These are phyloP conservation scores for Fusarium clavum DNA, from an alignment of 2,329 filamentous ascomycete species.

Conservation along the genomic window DNA sequence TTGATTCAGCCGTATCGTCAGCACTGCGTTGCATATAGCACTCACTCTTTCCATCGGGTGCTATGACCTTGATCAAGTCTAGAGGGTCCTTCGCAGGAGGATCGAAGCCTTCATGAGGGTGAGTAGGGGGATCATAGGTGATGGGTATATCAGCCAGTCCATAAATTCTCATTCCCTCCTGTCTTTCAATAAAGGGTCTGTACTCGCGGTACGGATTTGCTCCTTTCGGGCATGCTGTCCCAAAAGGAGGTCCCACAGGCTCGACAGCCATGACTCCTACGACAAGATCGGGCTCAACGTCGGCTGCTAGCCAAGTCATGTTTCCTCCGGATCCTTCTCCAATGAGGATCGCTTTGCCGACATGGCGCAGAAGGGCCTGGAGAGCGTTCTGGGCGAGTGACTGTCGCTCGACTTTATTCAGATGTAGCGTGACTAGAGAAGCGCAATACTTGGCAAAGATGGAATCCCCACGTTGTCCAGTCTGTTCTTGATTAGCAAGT, in stretches of 20 bases:
- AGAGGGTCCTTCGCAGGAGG: conserved; percentile 19
- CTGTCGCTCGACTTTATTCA: conserved; percentile 49
- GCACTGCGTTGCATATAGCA: conserved; percentile 40
- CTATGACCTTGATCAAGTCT: conserved; percentile 20
- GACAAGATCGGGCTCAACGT: conserved; percentile 60
- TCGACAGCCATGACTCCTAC: conserved; percentile 64
- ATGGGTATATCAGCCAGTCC: conserved; percentile 58
- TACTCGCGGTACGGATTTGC: conserved; percentile 30
- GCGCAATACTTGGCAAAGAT: conserved; percentile 62
- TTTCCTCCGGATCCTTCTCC: conserved; percentile 63
- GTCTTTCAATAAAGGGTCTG: conserved; percentile 39
- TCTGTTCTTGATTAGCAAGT: conserved; percentile 38
- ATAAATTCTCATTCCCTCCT: conserved; percentile 50
- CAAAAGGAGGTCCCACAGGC: conserved; percentile 65
- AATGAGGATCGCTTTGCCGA: conserved; percentile 58
- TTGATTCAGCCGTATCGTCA: too few species aligned
- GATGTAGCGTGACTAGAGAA: conserved; percentile 53
- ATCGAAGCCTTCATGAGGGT: conserved; percentile 21
- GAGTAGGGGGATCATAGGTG: conserved; percentile 55
- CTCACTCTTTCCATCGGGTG: conserved; percentile 27
- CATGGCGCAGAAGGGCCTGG: conserved; percentile 55
- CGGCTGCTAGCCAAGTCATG: conserved; percentile 61
- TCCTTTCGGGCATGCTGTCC: conserved; percentile 22
- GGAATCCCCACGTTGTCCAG: conserved; percentile 56
- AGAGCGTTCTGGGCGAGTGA: conserved; percentile 52